A percentile compares a stretch with the other conserved stretches of the same genome.
phyloP scores from a whole-genome alignment of 441 rosid genomes.

The Metrosideros polymorpha region DNA sequence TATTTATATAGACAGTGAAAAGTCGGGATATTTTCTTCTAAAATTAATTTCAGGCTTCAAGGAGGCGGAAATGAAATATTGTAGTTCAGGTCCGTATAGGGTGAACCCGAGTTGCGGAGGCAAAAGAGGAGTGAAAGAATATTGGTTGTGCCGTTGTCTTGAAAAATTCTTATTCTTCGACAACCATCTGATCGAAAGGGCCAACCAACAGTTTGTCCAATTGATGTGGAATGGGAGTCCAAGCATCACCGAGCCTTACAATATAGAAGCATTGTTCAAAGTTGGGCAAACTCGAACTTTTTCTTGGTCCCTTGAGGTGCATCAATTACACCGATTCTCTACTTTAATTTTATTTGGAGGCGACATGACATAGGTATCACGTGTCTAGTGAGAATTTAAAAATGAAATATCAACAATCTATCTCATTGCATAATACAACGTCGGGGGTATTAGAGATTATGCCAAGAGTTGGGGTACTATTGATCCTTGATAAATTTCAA shows the following conservation, averaged over 20 bases:
- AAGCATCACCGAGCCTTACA: neutral
- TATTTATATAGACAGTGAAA: too few species aligned
- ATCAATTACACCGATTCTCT: too few species aligned
- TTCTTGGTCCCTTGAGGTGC: neutral
- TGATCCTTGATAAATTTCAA: too few species aligned
- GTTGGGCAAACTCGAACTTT: neutral
- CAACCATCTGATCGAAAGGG: constrained; percentile 7
- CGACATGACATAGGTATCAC: too few species aligned
- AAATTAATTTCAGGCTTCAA: constrained; percentile 13
- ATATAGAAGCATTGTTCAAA: neutral
- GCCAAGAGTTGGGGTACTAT: too few species aligned
- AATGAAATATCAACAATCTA: too few species aligned
- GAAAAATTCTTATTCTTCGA: constrained; percentile 19
- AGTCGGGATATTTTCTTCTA: neutral
- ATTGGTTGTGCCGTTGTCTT: constrained; percentile 1
- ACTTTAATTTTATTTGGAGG: too few species aligned
- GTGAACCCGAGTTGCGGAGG: constrained; percentile 15
- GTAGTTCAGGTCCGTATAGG: constrained; percentile 24
- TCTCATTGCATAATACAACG: too few species aligned
- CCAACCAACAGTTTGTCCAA: constrained; percentile 7
- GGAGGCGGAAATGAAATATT: constrained; percentile 20
- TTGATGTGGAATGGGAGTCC: constrained; percentile 7
- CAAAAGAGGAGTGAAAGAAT: neutral
- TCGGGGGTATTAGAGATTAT: too few species aligned
- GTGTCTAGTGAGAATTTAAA: too few species aligned